Evolutionary conservation across 2,329 filamentous ascomycete genomes (phyloP).

Genomic region (Neopestalotiopsis sp.): DNA sequence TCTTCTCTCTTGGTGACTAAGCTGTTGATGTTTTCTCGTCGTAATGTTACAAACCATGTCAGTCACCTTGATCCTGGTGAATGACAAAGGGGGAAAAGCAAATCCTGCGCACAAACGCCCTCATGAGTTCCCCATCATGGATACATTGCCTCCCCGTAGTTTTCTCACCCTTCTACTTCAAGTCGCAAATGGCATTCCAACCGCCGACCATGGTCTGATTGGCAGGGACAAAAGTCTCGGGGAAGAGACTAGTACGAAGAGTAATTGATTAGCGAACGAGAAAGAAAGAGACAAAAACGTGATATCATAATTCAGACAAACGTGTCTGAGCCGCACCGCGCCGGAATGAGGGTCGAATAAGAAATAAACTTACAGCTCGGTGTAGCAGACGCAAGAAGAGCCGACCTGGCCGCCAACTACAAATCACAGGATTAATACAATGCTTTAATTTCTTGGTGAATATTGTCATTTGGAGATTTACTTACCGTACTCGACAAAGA

Average conservation of each 20-base stretch:
- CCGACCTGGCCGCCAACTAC: constrained; percentile 19
- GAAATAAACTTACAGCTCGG: constrained; percentile 32
- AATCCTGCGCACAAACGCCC: too few species aligned
- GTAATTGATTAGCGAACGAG: background rate
- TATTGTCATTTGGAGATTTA: background rate
- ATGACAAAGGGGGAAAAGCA: too few species aligned
- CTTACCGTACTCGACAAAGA: constrained; percentile 33
- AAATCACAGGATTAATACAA: background rate
- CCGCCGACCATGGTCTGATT: constrained; percentile 32
- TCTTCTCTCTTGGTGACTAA: too few species aligned
- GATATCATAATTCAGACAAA: too few species aligned
- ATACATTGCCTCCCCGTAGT: background rate
- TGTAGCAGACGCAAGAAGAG: constrained; percentile 32
- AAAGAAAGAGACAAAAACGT: background rate
- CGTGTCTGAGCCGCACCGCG: background rate
- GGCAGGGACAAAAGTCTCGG: constrained; percentile 28
- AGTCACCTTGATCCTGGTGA: too few species aligned
- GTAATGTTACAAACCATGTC: too few species aligned
- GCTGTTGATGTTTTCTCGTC: too few species aligned
- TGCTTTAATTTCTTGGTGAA: too few species aligned
- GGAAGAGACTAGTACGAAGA: constrained; percentile 27
- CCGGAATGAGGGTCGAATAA: background rate
- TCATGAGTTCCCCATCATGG: background rate
- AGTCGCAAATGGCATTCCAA: constrained; percentile 35
- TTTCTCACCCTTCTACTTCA: background rate